A percentile compares a stretch with the other conserved stretches of the same genome.
Evolutionary conservation across 177 flowering plant species (phyloP).

Genomic region (Vitis hybrid): DNA sequence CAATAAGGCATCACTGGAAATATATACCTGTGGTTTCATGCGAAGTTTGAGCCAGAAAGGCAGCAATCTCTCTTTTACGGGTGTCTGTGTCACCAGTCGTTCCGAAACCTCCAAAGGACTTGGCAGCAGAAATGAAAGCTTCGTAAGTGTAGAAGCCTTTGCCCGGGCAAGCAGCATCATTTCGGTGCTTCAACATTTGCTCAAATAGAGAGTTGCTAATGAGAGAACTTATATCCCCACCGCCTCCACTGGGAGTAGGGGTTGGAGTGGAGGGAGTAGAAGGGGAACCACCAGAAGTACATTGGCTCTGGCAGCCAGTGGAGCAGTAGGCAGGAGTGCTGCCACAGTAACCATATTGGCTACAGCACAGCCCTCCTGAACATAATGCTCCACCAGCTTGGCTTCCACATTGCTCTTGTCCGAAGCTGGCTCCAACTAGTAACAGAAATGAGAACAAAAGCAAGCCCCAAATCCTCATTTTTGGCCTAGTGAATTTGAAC

Average conservation of each 20-base stretch:
- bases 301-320: slow-evolving; percentile 39
- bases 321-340: slow-evolving; percentile 20
- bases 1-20: no score
- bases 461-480: no score
- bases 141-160: slow-evolving; percentile 38
- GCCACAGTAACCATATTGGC: slow-evolving; percentile 41
- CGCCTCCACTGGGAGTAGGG: background rate
- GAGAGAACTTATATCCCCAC: slow-evolving; percentile 21
- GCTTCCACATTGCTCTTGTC: slow-evolving; percentile 32
- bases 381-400: slow-evolving; percentile 33
- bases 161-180: slow-evolving; percentile 21
- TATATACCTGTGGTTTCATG: slow-evolving; percentile 13
- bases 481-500: no score
- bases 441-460: no score
- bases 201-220: slow-evolving; percentile 5
- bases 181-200: slow-evolving; percentile 29
- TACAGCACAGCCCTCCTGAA: slow-evolving; percentile 36
- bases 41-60: slow-evolving; percentile 18
- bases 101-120: slow-evolving; percentile 19
- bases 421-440: no score
- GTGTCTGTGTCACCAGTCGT: slow-evolving; percentile 12
- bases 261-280: no score
- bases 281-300: background rate
- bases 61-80: slow-evolving; percentile 18
- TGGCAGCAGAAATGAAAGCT: slow-evolving; percentile 40